Conservation (phyloP, 805 yeast genomes). For the Candida endomychidarum region DNA sequence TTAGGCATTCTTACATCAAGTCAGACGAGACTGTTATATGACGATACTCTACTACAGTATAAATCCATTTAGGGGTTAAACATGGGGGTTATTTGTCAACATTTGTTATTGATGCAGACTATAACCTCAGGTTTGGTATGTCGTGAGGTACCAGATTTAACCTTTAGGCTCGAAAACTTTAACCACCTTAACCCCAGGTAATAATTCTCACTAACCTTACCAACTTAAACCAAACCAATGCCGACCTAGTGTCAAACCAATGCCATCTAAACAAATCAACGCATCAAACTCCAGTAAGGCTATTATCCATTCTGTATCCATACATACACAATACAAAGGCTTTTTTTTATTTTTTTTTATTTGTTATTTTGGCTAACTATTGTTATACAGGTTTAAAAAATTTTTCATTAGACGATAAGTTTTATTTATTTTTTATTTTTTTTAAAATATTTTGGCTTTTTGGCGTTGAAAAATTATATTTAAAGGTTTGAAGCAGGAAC, state of each 20-base stretch:
- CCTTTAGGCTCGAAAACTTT: too few relatives aligned
- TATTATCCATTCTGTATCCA: neutral
- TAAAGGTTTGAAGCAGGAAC: conserved; percentile 4
- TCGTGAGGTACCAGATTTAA: too few relatives aligned
- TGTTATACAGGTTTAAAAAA: neutral
- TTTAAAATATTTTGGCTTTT: neutral
- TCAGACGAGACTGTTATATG: conserved; percentile 1
- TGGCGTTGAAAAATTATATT: conserved; percentile 7
- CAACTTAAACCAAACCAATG: too few relatives aligned
- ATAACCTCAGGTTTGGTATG: too few relatives aligned
- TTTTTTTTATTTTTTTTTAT: conserved; percentile 2
- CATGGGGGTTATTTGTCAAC: too few relatives aligned
- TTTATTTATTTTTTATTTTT: conserved; percentile 1
- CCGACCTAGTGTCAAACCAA: too few relatives aligned
- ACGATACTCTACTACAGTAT: too few relatives aligned
- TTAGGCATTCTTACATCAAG: neutral
- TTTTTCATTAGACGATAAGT: conserved; percentile 5
- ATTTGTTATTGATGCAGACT: too few relatives aligned
- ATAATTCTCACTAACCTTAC: too few relatives aligned
- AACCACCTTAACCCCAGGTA: too few relatives aligned
- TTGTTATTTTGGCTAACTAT: neutral
- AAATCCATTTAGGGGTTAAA: too few relatives aligned
- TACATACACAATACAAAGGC: conserved; percentile 4
- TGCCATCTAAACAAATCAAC: too few relatives aligned
- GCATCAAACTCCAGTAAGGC: neutral